A percentile compares a stretch with the other conserved stretches of the same genome.
Evolutionary conservation across 2,329 filamentous ascomycete genomes (phyloP).

Genomic region (Graphilbum sp.): DNA sequence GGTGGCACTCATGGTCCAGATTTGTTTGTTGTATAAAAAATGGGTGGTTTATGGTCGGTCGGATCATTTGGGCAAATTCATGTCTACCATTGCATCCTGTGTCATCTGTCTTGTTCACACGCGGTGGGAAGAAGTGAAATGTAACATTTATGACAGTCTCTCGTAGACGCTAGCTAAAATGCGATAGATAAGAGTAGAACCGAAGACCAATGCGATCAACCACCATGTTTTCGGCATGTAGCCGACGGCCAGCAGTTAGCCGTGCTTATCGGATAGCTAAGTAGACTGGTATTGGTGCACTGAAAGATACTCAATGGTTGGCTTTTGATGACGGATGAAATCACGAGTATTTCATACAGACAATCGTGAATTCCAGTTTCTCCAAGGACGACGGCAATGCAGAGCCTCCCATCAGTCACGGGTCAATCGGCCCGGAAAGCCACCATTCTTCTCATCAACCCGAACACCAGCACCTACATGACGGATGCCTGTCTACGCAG

Average conservation of each 20-base stretch:
- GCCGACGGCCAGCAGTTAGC: background rate
- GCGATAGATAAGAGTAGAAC: background rate
- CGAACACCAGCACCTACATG: slow-evolving; percentile 42
- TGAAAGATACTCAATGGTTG: too few species aligned
- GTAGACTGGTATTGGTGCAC: too few species aligned
- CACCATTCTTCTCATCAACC: slow-evolving; percentile 43
- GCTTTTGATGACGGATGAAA: background rate
- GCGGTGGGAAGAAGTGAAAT: too few species aligned
- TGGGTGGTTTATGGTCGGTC: too few species aligned
- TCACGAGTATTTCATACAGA: too few species aligned
- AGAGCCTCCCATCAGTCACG: background rate
- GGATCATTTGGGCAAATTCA: background rate
- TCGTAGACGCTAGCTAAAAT: background rate
- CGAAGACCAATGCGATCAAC: background rate
- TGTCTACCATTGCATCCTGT: background rate
- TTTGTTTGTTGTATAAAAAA: too few species aligned
- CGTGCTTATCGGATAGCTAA: background rate
- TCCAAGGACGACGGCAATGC: background rate
- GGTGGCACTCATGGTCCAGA: background rate
- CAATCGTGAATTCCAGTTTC: too few species aligned
- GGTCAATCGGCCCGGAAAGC: slow-evolving; percentile 6
- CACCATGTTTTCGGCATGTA: background rate
- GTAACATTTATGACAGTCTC: too few species aligned
- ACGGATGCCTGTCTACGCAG: slow-evolving; percentile 32
- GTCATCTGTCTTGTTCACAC: too few species aligned